These are phyloP conservation scores for Agrocybe pediades DNA, from an alignment of 768 basidiomycete genomes.

Conservation along the genomic window DNA sequence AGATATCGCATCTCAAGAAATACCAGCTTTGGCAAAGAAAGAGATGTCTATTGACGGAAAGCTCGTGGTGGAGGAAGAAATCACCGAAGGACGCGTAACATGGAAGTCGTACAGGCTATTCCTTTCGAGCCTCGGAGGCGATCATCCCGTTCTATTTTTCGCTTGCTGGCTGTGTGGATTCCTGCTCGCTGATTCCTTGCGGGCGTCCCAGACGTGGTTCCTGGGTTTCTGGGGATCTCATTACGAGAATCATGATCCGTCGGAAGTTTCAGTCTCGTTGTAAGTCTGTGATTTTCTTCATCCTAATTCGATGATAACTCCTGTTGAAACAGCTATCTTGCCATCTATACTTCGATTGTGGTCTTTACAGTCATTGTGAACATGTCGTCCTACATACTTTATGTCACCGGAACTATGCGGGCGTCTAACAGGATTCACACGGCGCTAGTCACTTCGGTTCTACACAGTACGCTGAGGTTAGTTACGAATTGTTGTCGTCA, in stretches of 20 bases:
- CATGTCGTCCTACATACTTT: slow-evolving; percentile 3
- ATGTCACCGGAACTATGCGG: slow-evolving; percentile 38
- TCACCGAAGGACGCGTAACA: slow-evolving; percentile 36
- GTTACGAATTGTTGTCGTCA: background rate
- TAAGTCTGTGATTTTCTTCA: slow-evolving; percentile 30
- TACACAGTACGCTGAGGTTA: slow-evolving; percentile 17
- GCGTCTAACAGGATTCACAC: slow-evolving; percentile 14
- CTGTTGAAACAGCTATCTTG: slow-evolving; percentile 39
- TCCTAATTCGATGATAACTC: background rate
- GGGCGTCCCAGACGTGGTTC: slow-evolving; percentile 38
- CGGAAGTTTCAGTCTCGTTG: slow-evolving; percentile 34
- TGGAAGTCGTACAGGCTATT: slow-evolving; percentile 34
- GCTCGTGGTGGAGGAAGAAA: slow-evolving; percentile 62
- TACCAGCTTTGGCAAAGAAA: background rate
- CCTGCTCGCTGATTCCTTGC: slow-evolving; percentile 21
- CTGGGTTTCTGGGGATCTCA: slow-evolving; percentile 46
- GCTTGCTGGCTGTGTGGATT: slow-evolving; percentile 21
- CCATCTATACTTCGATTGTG: slow-evolving; percentile 25
- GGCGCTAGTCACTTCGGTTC: slow-evolving; percentile 13
- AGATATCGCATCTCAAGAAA: slow-evolving; percentile 22
- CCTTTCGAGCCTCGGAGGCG: slow-evolving; percentile 35
- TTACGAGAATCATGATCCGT: slow-evolving; percentile 33
- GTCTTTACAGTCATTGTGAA: background rate
- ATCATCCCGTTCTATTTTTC: slow-evolving; percentile 34
- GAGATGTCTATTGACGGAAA: slow-evolving; percentile 42